phyloP scores from a whole-genome alignment of 352 stramenopile genomes.

The Phytophthora idaei region DNA sequence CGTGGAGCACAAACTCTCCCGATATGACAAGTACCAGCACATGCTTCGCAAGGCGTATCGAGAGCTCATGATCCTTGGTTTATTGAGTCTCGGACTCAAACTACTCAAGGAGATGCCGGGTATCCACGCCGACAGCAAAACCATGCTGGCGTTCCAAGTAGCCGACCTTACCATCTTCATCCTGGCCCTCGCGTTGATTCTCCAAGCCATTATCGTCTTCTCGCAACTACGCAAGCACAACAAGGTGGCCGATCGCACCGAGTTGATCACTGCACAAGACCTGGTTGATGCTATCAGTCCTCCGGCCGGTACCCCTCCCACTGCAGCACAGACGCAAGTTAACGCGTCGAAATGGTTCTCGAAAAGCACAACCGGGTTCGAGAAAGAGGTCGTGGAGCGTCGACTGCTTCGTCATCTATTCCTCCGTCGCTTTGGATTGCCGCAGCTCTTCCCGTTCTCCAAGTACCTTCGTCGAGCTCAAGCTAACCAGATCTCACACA shows the following conservation, averaged over 20 bases:
- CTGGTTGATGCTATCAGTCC: slow-evolving; percentile 35
- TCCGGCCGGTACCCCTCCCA: slow-evolving; percentile 7
- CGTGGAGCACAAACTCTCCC: slow-evolving; percentile 54
- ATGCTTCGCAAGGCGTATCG: slow-evolving; percentile 70
- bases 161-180: slow-evolving; percentile 67
- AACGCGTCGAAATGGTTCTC: slow-evolving; percentile 10
- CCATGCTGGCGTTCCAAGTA: slow-evolving; percentile 57
- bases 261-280: slow-evolving; percentile 54
- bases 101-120: slow-evolving; percentile 46
- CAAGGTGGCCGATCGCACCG: slow-evolving; percentile 38
- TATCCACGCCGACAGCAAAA: slow-evolving; percentile 33
- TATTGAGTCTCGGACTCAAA: slow-evolving; percentile 66
- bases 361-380: background rate
- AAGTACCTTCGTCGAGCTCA: slow-evolving; percentile 80
- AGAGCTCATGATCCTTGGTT: slow-evolving; percentile 66
- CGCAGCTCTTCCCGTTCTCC: slow-evolving; percentile 67
- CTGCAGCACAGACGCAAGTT: background rate
- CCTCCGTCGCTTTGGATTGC: slow-evolving; percentile 45
- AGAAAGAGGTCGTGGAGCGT: slow-evolving; percentile 34
- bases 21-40: slow-evolving; percentile 68
- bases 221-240: slow-evolving; percentile 47
- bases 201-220: slow-evolving; percentile 60
- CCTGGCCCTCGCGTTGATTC: slow-evolving; percentile 54
- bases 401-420: slow-evolving; percentile 58
- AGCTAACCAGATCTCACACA: slow-evolving; percentile 79